phyloP scores from a whole-genome alignment of 805 yeast species.

The Saccharomycopsis sp. region DNA sequence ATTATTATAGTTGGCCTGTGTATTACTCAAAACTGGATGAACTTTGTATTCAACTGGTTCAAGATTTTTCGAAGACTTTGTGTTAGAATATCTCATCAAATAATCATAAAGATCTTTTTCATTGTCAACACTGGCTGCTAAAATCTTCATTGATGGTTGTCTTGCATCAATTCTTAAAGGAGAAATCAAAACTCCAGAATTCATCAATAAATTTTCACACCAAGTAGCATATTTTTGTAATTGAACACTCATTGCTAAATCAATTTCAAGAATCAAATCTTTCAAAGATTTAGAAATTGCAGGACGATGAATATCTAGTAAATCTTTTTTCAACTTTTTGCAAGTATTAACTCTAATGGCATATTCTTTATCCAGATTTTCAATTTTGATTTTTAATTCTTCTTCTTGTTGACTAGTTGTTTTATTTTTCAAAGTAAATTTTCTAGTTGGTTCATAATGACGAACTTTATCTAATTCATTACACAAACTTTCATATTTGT shows the following conservation, averaged over 20 bases:
- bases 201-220: constrained; percentile 73
- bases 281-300: constrained; percentile 59
- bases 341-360: constrained; percentile 65
- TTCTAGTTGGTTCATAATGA: constrained; percentile 72
- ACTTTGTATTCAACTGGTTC: constrained; percentile 61
- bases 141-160: constrained; percentile 59
- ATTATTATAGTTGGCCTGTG: constrained; percentile 21
- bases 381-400: constrained; percentile 72
- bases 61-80: constrained; percentile 31
- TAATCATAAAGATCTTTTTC: constrained; percentile 73
- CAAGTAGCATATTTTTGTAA: constrained; percentile 82
- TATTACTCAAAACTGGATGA: constrained; percentile 50
- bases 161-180: constrained; percentile 50
- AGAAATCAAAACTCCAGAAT: constrained; percentile 71
- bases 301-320: constrained; percentile 69
- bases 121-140: constrained; percentile 71
- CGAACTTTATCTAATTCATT: constrained; percentile 78
- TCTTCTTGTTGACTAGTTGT: constrained; percentile 78
- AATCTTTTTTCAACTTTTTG: constrained; percentile 62
- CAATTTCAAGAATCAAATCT: constrained; percentile 74
- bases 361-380: constrained; percentile 79
- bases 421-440: constrained; percentile 70
- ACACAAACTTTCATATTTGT: constrained; percentile 66
- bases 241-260: constrained; percentile 82
- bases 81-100: constrained; percentile 38